Conservation (phyloP, 768 basidiomycete species). For the Trametes punicea region DNA sequence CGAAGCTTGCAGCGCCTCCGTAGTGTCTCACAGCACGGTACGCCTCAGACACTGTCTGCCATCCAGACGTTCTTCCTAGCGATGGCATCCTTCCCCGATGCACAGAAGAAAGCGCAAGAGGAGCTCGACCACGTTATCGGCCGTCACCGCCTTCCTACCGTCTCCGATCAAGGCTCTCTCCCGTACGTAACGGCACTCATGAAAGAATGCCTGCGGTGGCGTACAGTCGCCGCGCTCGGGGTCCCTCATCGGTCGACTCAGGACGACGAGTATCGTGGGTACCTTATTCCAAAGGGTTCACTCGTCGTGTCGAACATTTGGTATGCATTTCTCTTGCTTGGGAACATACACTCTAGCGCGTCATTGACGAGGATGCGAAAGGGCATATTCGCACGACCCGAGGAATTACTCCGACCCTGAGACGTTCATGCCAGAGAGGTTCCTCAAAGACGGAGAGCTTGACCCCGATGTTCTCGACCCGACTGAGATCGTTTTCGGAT, state of each 20-base stretch:
- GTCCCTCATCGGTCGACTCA: conserved; percentile 15
- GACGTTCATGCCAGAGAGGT: conserved; percentile 20
- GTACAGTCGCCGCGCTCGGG: conserved; percentile 12
- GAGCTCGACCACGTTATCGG: conserved; percentile 23
- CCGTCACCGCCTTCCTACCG: conserved; percentile 17
- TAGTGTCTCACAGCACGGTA: too few species aligned
- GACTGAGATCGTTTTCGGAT: neutral
- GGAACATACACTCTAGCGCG: neutral
- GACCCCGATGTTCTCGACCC: conserved; percentile 2
- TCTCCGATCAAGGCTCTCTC: conserved; percentile 19
- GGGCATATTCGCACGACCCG: conserved; percentile 10
- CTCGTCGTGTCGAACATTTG: conserved; percentile 17
- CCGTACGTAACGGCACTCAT: conserved; percentile 23
- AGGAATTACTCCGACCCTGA: conserved; percentile 16
- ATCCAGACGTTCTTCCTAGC: conserved; percentile 16
- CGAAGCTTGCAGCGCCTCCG: neutral
- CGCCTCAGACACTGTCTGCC: conserved; percentile 8
- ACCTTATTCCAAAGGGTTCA: conserved; percentile 18
- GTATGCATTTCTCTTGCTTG: neutral
- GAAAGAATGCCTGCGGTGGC: conserved; percentile 26
- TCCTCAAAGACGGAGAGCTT: conserved; percentile 1
- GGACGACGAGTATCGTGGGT: conserved; percentile 20
- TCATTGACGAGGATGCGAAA: neutral
- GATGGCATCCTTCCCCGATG: conserved; percentile 17
- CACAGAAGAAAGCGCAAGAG: conserved; percentile 13